Percentiles rank a stretch among this genome's conserved stretches.
Conservation (phyloP, 257 asterid species). For the Anisodus tanguticus region DNA sequence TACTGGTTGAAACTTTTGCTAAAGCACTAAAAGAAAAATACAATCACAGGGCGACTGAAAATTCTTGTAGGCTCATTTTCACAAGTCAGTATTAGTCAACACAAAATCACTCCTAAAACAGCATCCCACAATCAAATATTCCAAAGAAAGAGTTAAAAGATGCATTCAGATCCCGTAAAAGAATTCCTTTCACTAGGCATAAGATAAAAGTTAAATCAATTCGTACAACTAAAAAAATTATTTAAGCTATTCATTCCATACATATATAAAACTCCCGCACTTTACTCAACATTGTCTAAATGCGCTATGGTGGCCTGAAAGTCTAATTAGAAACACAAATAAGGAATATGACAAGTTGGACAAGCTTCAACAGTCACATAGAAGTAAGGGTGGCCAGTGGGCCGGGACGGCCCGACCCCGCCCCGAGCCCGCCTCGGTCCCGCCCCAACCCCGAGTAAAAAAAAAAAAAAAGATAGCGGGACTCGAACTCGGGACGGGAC, state of each 20-base stretch:
- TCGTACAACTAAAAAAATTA: conserved; percentile 24
- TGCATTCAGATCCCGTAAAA: not conserved
- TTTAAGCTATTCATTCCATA: conserved; percentile 23
- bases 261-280: conserved; percentile 42
- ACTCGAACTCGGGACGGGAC: too few species aligned
- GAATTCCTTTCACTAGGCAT: not conserved
- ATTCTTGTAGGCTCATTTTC: too few species aligned
- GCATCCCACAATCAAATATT: not conserved
- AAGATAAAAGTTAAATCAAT: not conserved
- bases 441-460: too few species aligned
- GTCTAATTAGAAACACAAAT: conserved; percentile 43
- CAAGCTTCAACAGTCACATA: conserved; percentile 35
- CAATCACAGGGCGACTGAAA: too few species aligned
- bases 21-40: too few species aligned
- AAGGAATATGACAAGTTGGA: conserved; percentile 1
- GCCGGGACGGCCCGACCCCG: too few species aligned
- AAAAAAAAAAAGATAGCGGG: too few species aligned
- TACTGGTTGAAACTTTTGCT: too few species aligned
- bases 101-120: not conserved
- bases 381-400: too few species aligned
- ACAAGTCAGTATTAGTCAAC: too few species aligned
- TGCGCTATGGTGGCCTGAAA: conserved; percentile 40
- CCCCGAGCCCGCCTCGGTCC: too few species aligned
- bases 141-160: not conserved
- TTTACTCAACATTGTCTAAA: conserved; percentile 44